These are phyloP conservation scores for Globisporangium radiosum DNA, from an alignment of 352 stramenopile genomes.

Conservation along the genomic window DNA sequence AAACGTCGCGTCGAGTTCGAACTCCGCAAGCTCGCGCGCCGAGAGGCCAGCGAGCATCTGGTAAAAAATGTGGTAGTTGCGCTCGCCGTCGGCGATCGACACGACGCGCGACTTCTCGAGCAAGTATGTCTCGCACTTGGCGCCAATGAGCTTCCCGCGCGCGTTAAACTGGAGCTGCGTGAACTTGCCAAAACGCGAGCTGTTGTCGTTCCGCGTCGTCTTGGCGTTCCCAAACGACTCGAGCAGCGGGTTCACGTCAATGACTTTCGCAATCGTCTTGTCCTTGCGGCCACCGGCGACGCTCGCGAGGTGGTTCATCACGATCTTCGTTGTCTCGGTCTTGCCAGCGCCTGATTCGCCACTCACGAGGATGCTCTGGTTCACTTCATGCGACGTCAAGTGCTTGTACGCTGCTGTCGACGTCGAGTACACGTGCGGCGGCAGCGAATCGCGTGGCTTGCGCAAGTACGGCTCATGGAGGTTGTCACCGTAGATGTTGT, in stretches of 20 bases:
- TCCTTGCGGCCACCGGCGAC: constrained; percentile 80
- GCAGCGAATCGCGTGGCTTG: constrained; percentile 56
- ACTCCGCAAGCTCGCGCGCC: constrained; percentile 41
- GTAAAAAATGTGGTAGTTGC: constrained; percentile 99
- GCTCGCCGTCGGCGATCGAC: constrained; percentile 92
- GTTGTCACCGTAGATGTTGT: constrained; percentile 87
- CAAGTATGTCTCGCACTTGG: constrained; percentile 92
- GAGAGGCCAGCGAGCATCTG: constrained; percentile 81
- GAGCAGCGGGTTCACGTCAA: constrained; percentile 89
- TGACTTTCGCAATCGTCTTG: constrained; percentile 88
- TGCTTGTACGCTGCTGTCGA: constrained; percentile 84
- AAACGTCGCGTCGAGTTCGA: constrained; percentile 54
- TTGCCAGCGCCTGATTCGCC: constrained; percentile 89
- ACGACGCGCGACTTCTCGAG: constrained; percentile 95
- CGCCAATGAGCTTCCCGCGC: constrained; percentile 72
- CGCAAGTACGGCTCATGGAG: constrained; percentile 78
- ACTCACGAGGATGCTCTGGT: constrained; percentile 86
- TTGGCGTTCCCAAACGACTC: constrained; percentile 95
- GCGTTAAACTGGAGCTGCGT: constrained; percentile 85
- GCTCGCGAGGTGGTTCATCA: constrained; percentile 86
- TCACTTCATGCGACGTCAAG: constrained; percentile 67
- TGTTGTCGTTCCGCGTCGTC: constrained; percentile 92
- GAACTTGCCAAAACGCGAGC: constrained; percentile 88
- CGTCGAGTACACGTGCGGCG: constrained; percentile 82
- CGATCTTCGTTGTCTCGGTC: constrained; percentile 97